These are phyloP conservation scores for Rhynchosporium agropyri DNA, from an alignment of 2,329 filamentous ascomycete species.

Conservation along the genomic window DNA sequence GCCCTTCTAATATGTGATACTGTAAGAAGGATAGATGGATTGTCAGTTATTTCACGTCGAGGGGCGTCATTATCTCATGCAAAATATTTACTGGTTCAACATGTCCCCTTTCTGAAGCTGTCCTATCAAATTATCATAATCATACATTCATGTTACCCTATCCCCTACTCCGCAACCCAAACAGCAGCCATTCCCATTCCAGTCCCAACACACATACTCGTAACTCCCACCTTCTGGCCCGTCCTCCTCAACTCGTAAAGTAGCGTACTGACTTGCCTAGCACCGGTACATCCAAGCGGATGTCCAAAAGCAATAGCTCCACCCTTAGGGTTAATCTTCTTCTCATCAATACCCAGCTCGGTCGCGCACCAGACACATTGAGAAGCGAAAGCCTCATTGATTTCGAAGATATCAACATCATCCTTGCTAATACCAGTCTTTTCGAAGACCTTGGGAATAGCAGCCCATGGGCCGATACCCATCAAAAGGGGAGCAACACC, in stretches of 20 bases:
- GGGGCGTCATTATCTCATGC: neutral
- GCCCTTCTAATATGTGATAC: too few species aligned
- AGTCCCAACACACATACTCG: conserved; percentile 95
- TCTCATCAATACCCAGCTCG: conserved; percentile 77
- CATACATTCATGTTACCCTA: conserved; percentile 22
- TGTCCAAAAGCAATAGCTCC: conserved; percentile 96
- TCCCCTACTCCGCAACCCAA: conserved; percentile 83
- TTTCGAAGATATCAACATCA: conserved; percentile 96
- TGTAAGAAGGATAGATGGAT: too few species aligned
- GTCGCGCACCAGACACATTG: conserved; percentile 94
- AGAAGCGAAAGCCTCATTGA: conserved; percentile 97
- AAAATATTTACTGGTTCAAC: neutral
- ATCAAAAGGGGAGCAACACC: conserved; percentile 93
- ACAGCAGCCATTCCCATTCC: conserved; percentile 98
- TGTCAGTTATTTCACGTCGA: too few species aligned
- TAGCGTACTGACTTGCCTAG: conserved; percentile 89
- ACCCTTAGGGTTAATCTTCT: conserved; percentile 97
- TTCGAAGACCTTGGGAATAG: conserved; percentile 88
- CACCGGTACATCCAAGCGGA: conserved; percentile 91
- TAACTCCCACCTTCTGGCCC: conserved; percentile 83
- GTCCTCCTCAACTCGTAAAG: conserved; percentile 87
- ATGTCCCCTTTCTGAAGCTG: conserved; percentile 15
- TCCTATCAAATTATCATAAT: conserved; percentile 29
- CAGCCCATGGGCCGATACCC: conserved; percentile 94
- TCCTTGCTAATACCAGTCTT: conserved; percentile 85